phyloP scores from a whole-genome alignment of 2,329 filamentous ascomycete genomes.

The Harringtonia lauricola region DNA sequence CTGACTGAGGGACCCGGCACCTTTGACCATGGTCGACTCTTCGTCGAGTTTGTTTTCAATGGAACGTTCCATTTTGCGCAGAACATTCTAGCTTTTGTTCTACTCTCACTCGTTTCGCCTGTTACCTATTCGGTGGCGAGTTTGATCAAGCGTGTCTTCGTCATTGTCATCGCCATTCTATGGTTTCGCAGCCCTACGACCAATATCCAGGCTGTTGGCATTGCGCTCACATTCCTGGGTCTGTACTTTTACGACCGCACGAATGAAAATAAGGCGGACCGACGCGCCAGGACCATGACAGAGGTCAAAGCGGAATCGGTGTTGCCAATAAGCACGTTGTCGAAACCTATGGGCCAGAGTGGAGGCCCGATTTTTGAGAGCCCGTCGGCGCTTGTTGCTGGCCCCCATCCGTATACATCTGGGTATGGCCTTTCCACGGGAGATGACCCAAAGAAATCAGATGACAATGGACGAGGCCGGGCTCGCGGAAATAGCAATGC shows the following conservation, averaged over 20 bases:
- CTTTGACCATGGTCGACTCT: constrained; percentile 62
- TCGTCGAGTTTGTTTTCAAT: constrained; percentile 91
- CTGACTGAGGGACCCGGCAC: constrained; percentile 48
- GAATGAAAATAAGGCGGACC: constrained; percentile 79
- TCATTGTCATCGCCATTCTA: constrained; percentile 86
- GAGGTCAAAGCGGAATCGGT: constrained; percentile 39
- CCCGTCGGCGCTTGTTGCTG: constrained; percentile 15
- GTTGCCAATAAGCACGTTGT: constrained; percentile 48
- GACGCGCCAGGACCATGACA: constrained; percentile 60
- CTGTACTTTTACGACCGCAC: constrained; percentile 94
- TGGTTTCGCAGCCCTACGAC: constrained; percentile 95
- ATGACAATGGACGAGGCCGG: constrained; percentile 30
- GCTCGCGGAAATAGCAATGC: constrained; percentile 35
- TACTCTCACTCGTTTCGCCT: constrained; percentile 86
- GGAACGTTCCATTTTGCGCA: constrained; percentile 94
- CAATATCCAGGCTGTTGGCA: constrained; percentile 69
- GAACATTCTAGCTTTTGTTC: constrained; percentile 86
- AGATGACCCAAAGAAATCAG: constrained; percentile 46
- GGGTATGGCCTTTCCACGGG: constrained; percentile 28
- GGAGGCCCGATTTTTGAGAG: constrained; percentile 24
- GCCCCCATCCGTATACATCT: constrained; percentile 32
- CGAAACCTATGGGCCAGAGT: not conserved
- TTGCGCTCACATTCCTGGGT: constrained; percentile 79
- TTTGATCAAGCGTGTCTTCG: constrained; percentile 93
- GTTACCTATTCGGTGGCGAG: constrained; percentile 96